Evolutionary conservation across 2,329 filamentous ascomycete genomes (phyloP).

Genomic region (Zalaria obscura): DNA sequence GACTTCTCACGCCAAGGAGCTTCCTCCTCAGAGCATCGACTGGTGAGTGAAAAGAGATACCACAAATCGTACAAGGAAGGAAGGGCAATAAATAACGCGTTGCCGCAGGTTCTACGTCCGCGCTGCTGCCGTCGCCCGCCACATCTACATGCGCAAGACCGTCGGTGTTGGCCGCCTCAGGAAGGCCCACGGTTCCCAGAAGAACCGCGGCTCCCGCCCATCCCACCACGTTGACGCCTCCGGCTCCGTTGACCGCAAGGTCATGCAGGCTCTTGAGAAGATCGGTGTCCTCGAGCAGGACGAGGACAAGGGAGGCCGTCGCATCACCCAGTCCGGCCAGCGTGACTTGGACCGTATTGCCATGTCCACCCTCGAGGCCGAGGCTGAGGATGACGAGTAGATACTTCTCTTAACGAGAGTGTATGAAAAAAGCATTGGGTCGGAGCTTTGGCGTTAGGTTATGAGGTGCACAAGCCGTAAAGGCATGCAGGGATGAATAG

Average conservation of each 20-base stretch:
- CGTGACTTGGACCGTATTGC: conserved; percentile 83
- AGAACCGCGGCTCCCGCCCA: conserved; percentile 90
- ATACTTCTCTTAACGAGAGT: conserved; percentile 1
- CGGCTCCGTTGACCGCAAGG: conserved; percentile 92
- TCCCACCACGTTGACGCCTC: conserved; percentile 92
- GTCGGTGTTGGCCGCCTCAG: conserved; percentile 96
- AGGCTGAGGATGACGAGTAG: conserved; percentile 27
- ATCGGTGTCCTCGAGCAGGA: conserved; percentile 96
- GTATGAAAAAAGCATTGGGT: conserved; percentile 6
- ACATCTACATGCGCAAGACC: conserved; percentile 99
- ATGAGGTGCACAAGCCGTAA: neutral
- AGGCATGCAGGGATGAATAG: neutral
- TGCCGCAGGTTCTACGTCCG: conserved; percentile 54
- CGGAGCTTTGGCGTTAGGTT: conserved; percentile 3
- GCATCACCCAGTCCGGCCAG: conserved; percentile 96
- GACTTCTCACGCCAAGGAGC: conserved; percentile 91
- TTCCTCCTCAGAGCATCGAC: conserved; percentile 95
- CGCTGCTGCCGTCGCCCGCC: conserved; percentile 86
- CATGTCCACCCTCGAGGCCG: conserved; percentile 35
- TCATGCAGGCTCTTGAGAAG: conserved; percentile 96
- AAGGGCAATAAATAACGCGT: too few species aligned
- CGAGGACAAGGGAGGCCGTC: conserved; percentile 95
- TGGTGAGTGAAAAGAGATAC: conserved; percentile 50
- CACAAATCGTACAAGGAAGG: neutral
- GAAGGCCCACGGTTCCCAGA: conserved; percentile 79